Conservation (phyloP, 148 eudicot genomes). For the Chenopodium berlandieri region DNA sequence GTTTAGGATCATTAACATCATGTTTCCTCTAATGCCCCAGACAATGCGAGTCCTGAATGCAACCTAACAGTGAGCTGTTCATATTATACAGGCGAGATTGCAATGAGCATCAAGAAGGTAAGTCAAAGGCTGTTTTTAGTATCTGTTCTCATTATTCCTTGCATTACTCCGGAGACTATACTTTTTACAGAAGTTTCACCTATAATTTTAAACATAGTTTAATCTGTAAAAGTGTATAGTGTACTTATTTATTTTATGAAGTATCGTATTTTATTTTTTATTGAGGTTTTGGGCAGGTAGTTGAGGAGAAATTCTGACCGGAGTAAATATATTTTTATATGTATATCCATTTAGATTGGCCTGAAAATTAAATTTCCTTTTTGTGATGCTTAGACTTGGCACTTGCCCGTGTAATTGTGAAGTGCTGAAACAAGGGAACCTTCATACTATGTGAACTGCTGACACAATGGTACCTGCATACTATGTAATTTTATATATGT, state of each 20-base stretch:
- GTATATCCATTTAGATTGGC: no score
- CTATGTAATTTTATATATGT: no score
- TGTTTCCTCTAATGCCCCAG: slow-evolving; percentile 37
- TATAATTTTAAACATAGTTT: neutral
- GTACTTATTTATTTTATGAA: no score
- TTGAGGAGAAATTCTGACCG: neutral
- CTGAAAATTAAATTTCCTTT: no score
- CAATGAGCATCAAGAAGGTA: slow-evolving; percentile 86
- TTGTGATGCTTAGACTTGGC: no score
- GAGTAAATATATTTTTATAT: neutral
- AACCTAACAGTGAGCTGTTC: slow-evolving; percentile 74
- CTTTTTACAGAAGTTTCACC: neutral
- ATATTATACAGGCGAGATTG: slow-evolving; percentile 85
- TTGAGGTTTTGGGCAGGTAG: neutral
- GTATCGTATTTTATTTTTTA: neutral
- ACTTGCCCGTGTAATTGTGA: no score
- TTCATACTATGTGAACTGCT: no score
- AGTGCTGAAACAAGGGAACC: no score
- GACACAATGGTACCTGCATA: no score
- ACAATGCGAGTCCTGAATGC: slow-evolving; percentile 85
- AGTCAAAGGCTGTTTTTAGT: slow-evolving; percentile 9
- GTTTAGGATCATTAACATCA: slow-evolving; percentile 11
- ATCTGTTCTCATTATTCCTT: neutral
- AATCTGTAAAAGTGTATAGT: neutral
- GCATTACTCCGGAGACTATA: neutral